Conservation (phyloP, 164 flowering plant species). For the Nelumbo lutea region DNA sequence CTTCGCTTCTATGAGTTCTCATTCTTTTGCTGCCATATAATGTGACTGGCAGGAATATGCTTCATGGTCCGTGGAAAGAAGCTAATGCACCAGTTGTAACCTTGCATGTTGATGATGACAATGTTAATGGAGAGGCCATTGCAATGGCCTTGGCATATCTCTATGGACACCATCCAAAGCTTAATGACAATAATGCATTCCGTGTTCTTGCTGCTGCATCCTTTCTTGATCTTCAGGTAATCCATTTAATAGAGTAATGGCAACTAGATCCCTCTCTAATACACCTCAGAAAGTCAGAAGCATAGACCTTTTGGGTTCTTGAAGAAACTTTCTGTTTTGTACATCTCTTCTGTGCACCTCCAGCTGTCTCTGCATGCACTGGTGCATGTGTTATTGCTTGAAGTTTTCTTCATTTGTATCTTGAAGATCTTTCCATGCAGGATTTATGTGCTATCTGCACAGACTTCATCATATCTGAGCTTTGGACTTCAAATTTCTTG, state of each 20-base stretch:
- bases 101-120: conserved; percentile 83
- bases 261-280: neutral
- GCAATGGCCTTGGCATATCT: conserved; percentile 87
- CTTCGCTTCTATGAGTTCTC: neutral
- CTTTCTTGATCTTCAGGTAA: conserved; percentile 97
- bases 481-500: conserved; percentile 94
- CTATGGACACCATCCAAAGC: conserved; percentile 90
- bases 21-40: neutral
- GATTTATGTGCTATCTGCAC: conserved; percentile 97
- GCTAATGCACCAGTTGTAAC: conserved; percentile 69
- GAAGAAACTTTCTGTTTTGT: neutral
- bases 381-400: neutral
- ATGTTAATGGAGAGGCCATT: conserved; percentile 83
- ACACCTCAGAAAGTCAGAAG: neutral
- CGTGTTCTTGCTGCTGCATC: conserved; percentile 99
- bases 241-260: neutral
- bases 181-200: conserved; percentile 85
- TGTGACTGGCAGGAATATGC: conserved; percentile 79
- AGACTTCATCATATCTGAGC: conserved; percentile 86
- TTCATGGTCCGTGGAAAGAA: conserved; percentile 98
- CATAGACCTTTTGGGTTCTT: too few species aligned
- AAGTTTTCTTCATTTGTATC: neutral
- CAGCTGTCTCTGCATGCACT: neutral
- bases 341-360: neutral
- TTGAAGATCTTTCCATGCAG: conserved; percentile 36